These are phyloP conservation scores for Rhizomucor miehei DNA, from an alignment of 371 early-diverging fungal species.

Conservation along the genomic window DNA sequence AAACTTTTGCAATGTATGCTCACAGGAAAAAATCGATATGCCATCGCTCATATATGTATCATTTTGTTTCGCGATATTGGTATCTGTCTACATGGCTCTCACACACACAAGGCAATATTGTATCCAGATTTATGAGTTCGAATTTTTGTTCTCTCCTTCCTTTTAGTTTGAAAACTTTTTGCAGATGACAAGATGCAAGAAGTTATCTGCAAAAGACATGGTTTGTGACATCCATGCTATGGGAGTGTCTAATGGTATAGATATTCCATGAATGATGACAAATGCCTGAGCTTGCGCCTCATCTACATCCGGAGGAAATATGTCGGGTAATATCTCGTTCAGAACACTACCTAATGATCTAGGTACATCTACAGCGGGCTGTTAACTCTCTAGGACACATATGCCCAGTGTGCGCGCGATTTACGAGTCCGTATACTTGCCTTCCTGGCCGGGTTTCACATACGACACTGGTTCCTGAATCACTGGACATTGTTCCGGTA, in stretches of 20 bases:
- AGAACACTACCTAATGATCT: constrained; percentile 6
- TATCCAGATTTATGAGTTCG: no score
- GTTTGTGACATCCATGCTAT: constrained; percentile 66
- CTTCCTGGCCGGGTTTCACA: constrained; percentile 25
- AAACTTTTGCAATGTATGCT: no score
- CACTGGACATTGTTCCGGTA: constrained; percentile 59
- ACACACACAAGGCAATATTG: no score
- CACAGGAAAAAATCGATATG: no score
- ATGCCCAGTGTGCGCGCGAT: no score
- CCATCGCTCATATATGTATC: no score
- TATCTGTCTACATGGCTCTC: no score
- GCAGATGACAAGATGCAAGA: constrained; percentile 63
- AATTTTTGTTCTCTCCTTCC: no score
- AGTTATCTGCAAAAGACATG: constrained; percentile 69
- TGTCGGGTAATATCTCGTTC: constrained; percentile 19
- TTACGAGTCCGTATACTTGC: neutral
- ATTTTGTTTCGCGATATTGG: no score
- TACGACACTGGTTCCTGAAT: constrained; percentile 58
- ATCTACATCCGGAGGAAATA: constrained; percentile 9
- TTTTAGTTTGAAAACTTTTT: constrained; percentile 7
- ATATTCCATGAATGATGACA: constrained; percentile 54
- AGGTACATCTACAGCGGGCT: neutral
- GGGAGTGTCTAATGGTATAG: constrained; percentile 56
- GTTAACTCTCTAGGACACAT: no score
- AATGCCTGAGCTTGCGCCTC: neutral